phyloP scores from a whole-genome alignment of 768 basidiomycete species.

The Hydnomerulius pinastri region DNA sequence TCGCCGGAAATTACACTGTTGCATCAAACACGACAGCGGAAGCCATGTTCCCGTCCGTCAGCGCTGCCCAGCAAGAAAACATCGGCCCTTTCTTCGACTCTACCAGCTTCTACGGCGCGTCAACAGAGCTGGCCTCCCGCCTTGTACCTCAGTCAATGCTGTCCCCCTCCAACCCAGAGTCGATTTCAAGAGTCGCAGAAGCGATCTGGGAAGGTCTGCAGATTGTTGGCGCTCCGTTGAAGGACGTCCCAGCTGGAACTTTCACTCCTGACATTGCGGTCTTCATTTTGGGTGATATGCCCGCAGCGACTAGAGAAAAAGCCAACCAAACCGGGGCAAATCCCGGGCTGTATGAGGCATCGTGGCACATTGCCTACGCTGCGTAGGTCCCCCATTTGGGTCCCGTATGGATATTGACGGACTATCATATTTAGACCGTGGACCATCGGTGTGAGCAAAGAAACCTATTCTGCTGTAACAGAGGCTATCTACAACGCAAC shows the following conservation, averaged over 20 bases:
- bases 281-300: constrained; percentile 7
- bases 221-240: constrained; percentile 9
- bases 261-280: not conserved
- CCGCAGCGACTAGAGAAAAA: constrained; percentile 2
- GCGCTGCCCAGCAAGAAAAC: constrained; percentile 3
- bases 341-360: constrained; percentile 14
- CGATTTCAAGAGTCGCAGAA: constrained; percentile 8
- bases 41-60: constrained; percentile 16
- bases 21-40: constrained; percentile 14
- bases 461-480: constrained; percentile 1
- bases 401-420: not conserved
- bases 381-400: constrained; percentile 8
- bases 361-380: constrained; percentile 14
- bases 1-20: constrained; percentile 15
- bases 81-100: constrained; percentile 17
- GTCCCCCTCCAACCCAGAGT: constrained; percentile 9
- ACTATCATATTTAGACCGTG: constrained; percentile 7
- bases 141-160: constrained; percentile 18
- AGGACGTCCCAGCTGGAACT: not conserved
- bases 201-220: constrained; percentile 19
- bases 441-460: constrained; percentile 8
- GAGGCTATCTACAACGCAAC: constrained; percentile 9
- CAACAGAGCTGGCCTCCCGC: constrained; percentile 17
- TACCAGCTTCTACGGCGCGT: constrained; percentile 10
- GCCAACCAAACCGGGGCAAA: constrained; percentile 18